Base-by-base conservation (phyloP, 2,329 filamentous ascomycete genomes). In the Epichloe hybrida region DNA sequence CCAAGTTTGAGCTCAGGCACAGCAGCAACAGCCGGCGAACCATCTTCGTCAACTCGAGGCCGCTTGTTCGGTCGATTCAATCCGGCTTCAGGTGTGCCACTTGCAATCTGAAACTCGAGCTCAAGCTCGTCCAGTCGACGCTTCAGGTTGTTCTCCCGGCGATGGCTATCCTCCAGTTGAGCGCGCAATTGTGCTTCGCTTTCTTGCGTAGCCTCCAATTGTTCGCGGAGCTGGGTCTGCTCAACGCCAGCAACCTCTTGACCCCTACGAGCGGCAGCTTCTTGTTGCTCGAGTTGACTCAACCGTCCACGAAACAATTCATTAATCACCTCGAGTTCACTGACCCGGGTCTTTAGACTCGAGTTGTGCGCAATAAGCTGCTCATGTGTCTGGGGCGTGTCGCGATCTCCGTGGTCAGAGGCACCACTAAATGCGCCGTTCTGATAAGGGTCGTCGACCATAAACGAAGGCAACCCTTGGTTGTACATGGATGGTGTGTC, bases 291-390 rank as follows among this genome's bases (percentile, higher is more conserved):
- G 12, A 93, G 74, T 63, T 93, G 86, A 76, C 64, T 81, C 67
- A 96, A 81, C 11, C 84, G 79, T 38, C 83, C 83, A 48, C 83
- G 76, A 66, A 88, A 89, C 43, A 90, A 73, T 62, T 86, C 85
- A 61, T 90, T 96, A 72, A 98, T 96, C 49, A 98, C 79, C 64
- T 98, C 93, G 23, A 98, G 77, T 66, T 98, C 93, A 59, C 84
- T 93, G 36, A 98, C 91, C 41, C 93, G 83, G 0, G 93, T 98
- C 70, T 94, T 95, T n/a, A 97, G 75, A 48, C 83, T 84, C 5
- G 86, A 86, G 65, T 95, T 95, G 54, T 84, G 80, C 2, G 84
- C 83, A 49, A 88, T 73, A 23, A 95, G 77, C 54, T 86, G 83
- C 62, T 95, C 87, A 64, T 88, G 88, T 3, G 83, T 84, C 62